A percentile compares a stretch with the other conserved stretches of the same genome.
These are phyloP conservation scores for Papiliotrema fonsecae DNA, from an alignment of 1,284 basidiomycete species.

Conservation along the genomic window DNA sequence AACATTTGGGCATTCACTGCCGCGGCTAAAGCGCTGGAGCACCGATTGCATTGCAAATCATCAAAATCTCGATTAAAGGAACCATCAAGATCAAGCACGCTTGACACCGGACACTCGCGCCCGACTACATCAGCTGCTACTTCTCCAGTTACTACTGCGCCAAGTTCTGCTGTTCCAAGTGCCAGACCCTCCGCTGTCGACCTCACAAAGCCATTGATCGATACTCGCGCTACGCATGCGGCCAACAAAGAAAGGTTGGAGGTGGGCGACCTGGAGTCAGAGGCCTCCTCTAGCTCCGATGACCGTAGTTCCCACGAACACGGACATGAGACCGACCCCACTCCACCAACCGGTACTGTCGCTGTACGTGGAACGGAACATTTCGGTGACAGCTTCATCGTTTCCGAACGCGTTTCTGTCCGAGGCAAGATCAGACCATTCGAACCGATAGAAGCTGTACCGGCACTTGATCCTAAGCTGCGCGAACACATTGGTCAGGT, in stretches of 20 bases:
- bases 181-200: constrained; percentile 19
- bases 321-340: too few species aligned
- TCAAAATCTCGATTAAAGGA: constrained; percentile 1
- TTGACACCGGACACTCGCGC: not conserved
- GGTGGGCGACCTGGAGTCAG: constrained; percentile 25
- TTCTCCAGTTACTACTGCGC: not conserved
- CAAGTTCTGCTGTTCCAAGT: constrained; percentile 6
- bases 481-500: constrained; percentile 35
- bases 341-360: constrained; percentile 20
- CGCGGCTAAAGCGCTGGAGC: constrained; percentile 27
- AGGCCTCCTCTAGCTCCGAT: constrained; percentile 23
- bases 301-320: not conserved
- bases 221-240: constrained; percentile 15
- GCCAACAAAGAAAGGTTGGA: constrained; percentile 29
- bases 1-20: constrained; percentile 46
- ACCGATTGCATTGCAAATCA: constrained; percentile 13
- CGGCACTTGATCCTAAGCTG: constrained; percentile 32
- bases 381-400: constrained; percentile 53
- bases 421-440: constrained; percentile 71
- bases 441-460: constrained; percentile 59
- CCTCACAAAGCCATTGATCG: constrained; percentile 33
- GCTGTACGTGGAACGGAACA: constrained; percentile 33
- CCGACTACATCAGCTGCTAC: not conserved
- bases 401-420: constrained; percentile 81
- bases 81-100: not conserved